Base-by-base conservation (phyloP, 441 rosid species). In the Raphanus hybrid region DNA sequence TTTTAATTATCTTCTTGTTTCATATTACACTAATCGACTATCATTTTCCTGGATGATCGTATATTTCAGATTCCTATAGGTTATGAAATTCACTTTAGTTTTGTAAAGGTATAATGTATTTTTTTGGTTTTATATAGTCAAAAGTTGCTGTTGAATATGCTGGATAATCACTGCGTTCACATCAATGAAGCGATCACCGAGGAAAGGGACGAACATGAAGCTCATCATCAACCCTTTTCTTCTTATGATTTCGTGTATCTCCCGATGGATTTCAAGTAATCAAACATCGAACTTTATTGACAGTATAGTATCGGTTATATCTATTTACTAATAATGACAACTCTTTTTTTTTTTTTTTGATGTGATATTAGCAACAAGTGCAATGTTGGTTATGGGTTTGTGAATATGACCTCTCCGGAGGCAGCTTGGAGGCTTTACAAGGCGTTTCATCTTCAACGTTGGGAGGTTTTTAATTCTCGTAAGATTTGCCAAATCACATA, bases 361-460 rank as follows among this genome's bases (percentile, higher is more conserved):
- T 68, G 15, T 66, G 67, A 6, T 55, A 62, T 70, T 84, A 94
- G 98, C 83, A 95, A 95, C 88, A 95, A 91, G 78, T 95, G 99
- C 84, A 95, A 95, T 78, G 99, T 92, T 74, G 99, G 99, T 54
- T 95, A 95, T 82, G 99, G 99, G 67, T 95, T 95, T 75, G 99
- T 92, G 83, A 95, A 95, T 88, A 95, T 92, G 98, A 95, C 99
- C 2, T 85, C 99, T 6, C 89, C 98, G 1, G 85, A 83, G 76
- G 99, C 96, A 6, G 88, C 97, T 34, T 76, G 83, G 90, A 86
- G 97, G 83, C 82, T 94, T 2, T 91, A 92, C 86, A 92, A 91
- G 74, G 93, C 98, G 2, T 95, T 95, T 73, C 90, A 95, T 64
- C 86, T 80, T 75, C 98, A 89, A 41, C 91, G 85, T 76, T 92